Evolutionary conservation across 106 monocot species (phyloP).

Genomic region (Amphibolis antarctica): DNA sequence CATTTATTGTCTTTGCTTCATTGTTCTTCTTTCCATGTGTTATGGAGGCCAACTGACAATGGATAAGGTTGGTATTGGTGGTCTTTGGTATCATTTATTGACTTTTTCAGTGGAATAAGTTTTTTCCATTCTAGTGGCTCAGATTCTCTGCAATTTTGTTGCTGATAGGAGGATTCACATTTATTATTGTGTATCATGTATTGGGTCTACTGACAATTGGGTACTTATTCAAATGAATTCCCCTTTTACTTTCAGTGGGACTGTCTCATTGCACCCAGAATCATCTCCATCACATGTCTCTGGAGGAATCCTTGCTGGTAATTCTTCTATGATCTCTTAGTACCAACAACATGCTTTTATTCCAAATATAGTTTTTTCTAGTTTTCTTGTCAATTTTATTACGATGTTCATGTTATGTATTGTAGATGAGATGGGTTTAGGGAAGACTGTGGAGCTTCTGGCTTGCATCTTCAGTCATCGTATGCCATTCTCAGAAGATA

Average conservation of each 20-base stretch:
- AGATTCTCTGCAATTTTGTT: too few relatives aligned
- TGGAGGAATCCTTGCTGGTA: conserved; percentile 96
- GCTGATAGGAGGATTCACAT: too few relatives aligned
- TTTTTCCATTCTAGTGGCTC: too few relatives aligned
- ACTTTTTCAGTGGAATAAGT: too few relatives aligned
- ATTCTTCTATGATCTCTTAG: not conserved
- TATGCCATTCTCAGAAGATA: conserved; percentile 17
- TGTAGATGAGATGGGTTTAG: conserved; percentile 97
- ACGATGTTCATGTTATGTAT: not conserved
- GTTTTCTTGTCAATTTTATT: not conserved
- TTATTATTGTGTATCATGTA: too few relatives aligned
- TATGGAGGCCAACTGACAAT: too few relatives aligned
- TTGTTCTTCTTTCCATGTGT: too few relatives aligned
- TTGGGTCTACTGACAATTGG: too few relatives aligned
- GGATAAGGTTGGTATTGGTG: too few relatives aligned
- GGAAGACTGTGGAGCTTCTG: conserved; percentile 90
- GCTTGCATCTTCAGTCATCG: conserved; percentile 75
- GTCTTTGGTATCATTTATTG: too few relatives aligned
- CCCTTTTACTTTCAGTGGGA: conserved; percentile 46
- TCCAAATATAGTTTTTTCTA: not conserved
- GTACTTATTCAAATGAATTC: too few relatives aligned
- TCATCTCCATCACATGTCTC: conserved; percentile 36
- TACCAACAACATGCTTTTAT: not conserved
- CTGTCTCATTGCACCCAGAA: conserved; percentile 52
- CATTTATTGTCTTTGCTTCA: too few relatives aligned